Evolutionary conservation across 768 basidiomycete species (phyloP).

Genomic region (Boletus rufocinnamomeus): DNA sequence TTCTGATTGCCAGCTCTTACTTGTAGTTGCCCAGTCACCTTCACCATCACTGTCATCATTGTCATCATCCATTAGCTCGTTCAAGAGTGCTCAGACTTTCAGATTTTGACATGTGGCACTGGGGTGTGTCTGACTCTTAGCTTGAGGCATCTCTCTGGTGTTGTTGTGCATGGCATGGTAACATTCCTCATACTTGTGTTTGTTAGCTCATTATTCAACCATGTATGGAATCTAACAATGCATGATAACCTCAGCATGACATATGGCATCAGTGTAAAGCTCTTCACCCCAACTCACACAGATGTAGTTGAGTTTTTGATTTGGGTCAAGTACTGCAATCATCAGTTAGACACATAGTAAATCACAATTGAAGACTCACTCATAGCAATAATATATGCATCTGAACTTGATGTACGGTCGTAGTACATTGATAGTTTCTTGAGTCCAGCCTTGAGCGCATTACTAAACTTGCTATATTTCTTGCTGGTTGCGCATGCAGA

Average conservation of each 20-base stretch:
- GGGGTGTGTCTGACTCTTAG: background rate
- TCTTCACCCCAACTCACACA: no score
- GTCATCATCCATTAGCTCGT: background rate
- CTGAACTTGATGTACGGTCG: background rate
- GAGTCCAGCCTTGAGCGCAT: background rate
- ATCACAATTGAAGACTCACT: background rate
- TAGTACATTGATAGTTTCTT: background rate
- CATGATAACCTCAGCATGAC: background rate
- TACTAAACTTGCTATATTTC: background rate
- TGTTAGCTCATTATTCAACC: background rate
- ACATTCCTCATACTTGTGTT: no score
- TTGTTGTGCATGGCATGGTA: no score
- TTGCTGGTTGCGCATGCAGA: background rate
- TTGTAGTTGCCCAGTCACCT: background rate
- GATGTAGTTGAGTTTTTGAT: no score
- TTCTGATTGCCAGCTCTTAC: background rate
- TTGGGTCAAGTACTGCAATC: background rate
- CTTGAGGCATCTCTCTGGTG: no score
- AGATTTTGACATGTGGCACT: background rate
- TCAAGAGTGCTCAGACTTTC: background rate
- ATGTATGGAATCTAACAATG: background rate
- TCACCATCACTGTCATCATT: background rate
- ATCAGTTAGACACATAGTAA: background rate
- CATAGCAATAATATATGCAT: background rate
- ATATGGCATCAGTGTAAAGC: no score